These are phyloP conservation scores for Aspergillus heteromorphus DNA, from an alignment of 495 filamentous ascomycete genomes.

Conservation along the genomic window DNA sequence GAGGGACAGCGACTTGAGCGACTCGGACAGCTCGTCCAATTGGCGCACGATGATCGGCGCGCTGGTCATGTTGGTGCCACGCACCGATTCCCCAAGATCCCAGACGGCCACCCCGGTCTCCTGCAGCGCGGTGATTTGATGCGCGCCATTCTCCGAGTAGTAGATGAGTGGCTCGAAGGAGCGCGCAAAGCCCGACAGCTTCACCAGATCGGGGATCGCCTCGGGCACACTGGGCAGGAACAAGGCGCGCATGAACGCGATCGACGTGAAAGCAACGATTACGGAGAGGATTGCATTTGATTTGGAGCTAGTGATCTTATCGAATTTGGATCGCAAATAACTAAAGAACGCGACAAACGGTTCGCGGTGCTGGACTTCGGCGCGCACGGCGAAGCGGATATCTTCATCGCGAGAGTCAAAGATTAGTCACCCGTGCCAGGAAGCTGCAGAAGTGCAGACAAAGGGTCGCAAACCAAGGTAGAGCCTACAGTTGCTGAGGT, in stretches of 20 bases:
- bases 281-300: constrained; percentile 62
- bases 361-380: constrained; percentile 84
- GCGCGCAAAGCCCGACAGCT: constrained; percentile 79
- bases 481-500: constrained; percentile 52
- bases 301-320: constrained; percentile 49
- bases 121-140: constrained; percentile 78
- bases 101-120: constrained; percentile 87
- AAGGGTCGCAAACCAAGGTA: constrained; percentile 22
- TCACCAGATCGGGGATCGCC: constrained; percentile 81
- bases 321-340: constrained; percentile 53
- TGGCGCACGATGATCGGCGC: constrained; percentile 78
- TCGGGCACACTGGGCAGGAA: constrained; percentile 60
- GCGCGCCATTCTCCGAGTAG: constrained; percentile 81
- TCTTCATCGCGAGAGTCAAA: constrained; percentile 45
- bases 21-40: constrained; percentile 77
- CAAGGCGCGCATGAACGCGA: constrained; percentile 57
- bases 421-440: constrained; percentile 34
- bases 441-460: too few species aligned
- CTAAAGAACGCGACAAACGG: constrained; percentile 70
- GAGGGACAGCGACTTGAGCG: constrained; percentile 70
- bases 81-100: constrained; percentile 84
- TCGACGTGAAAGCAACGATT: constrained; percentile 51
- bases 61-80: constrained; percentile 83
- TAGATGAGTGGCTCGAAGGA: constrained; percentile 88
- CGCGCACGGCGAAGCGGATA: constrained; percentile 77